Conservation (phyloP, 208 protist species). For the Trypanosoma brucei region DNA sequence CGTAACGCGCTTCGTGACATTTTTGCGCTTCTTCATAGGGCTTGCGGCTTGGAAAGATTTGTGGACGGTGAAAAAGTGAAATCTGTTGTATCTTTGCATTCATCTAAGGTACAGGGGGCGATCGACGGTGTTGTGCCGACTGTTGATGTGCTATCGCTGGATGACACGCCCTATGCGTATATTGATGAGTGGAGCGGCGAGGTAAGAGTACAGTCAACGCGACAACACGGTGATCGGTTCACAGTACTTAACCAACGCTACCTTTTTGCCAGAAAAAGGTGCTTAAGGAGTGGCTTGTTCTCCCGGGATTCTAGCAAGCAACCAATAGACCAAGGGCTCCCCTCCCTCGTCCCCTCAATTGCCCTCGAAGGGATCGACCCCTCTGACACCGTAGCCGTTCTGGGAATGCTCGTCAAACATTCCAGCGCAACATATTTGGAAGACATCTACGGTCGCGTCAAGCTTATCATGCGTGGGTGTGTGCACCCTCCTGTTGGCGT, state of each 20-base stretch:
- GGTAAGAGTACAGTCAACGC: conserved; percentile 25
- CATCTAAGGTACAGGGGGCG: conserved; percentile 34
- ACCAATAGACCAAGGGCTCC: conserved; percentile 28
- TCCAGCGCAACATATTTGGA: conserved; percentile 56
- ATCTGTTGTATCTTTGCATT: conserved; percentile 43
- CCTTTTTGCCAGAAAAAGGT: conserved; percentile 66
- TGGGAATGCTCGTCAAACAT: conserved; percentile 64
- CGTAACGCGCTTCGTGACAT: conserved; percentile 56
- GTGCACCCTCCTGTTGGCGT: conserved; percentile 30
- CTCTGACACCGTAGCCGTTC: conserved; percentile 49
- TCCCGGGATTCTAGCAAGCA: conserved; percentile 48
- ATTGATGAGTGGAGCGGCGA: conserved; percentile 73
- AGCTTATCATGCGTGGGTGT: conserved; percentile 31
- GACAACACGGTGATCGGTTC: conserved; percentile 32
- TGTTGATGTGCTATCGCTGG: conserved; percentile 41
- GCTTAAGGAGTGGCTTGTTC: conserved; percentile 76
- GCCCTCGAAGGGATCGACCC: conserved; percentile 73
- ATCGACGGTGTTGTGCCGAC: conserved; percentile 25
- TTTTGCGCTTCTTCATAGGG: conserved; percentile 60
- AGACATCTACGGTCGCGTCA: conserved; percentile 54
- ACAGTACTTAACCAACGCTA: conserved; percentile 73
- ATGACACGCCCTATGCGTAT: conserved; percentile 42
- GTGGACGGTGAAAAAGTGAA: conserved; percentile 60
- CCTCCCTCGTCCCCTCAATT: conserved; percentile 68
- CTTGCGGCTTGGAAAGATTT: conserved; percentile 49